These are phyloP conservation scores for Mortierella claussenii DNA, from an alignment of 192 early-diverging fungal genomes.

Conservation along the genomic window DNA sequence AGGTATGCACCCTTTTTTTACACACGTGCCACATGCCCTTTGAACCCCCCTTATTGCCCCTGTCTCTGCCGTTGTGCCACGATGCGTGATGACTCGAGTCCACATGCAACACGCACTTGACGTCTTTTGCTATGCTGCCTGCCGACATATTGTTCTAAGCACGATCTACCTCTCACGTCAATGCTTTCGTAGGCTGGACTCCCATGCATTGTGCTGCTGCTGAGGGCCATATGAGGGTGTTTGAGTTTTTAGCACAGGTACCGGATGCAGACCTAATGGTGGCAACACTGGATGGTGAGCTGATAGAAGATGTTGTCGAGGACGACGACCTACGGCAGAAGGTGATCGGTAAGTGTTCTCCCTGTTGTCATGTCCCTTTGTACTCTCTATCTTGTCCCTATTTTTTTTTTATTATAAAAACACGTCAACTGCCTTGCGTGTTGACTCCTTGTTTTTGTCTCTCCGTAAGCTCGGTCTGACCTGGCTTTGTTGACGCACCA, in stretches of 20 bases:
- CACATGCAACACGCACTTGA: too few relatives aligned
- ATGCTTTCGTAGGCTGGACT: conserved; percentile 64
- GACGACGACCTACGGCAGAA: conserved; percentile 39
- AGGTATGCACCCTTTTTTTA: conserved; percentile 33
- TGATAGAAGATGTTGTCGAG: conserved; percentile 43
- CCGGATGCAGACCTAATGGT: conserved; percentile 34
- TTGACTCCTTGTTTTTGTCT: too few relatives aligned
- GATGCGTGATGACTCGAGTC: too few relatives aligned
- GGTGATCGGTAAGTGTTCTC: conserved; percentile 30
- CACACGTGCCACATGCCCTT: neutral
- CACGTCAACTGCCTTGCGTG: too few relatives aligned
- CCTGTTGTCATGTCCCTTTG: neutral
- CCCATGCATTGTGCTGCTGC: conserved; percentile 77
- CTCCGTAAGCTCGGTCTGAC: too few relatives aligned
- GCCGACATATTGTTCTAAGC: too few relatives aligned
- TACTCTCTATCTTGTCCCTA: conserved; percentile 3
- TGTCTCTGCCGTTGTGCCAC: too few relatives aligned
- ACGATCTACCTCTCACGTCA: too few relatives aligned
- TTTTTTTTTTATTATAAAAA: too few relatives aligned
- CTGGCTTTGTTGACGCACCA: too few relatives aligned
- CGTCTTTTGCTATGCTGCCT: too few relatives aligned
- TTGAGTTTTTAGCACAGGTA: conserved; percentile 53
- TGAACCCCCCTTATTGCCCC: neutral
- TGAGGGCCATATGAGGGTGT: conserved; percentile 66
- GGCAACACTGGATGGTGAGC: conserved; percentile 47